A percentile compares a stretch with the other conserved stretches of the same genome.
Evolutionary conservation across 331 rosid species (phyloP).

Genomic region (Cydonia oblonga): DNA sequence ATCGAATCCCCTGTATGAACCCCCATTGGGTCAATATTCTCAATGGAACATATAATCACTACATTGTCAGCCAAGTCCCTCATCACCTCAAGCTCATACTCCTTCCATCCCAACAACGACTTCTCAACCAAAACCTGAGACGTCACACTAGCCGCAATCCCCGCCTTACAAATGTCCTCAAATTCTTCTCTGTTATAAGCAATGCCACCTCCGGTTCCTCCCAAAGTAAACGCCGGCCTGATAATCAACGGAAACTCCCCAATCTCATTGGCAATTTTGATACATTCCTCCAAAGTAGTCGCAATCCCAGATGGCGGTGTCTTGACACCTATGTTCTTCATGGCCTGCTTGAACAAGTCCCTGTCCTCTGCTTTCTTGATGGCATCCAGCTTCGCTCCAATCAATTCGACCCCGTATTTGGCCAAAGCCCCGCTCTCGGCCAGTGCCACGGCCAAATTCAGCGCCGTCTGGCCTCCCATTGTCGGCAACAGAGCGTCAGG

Average conservation of each 20-base stretch:
- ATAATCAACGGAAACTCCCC: slow-evolving; percentile 80
- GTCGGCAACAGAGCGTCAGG: slow-evolving; percentile 87
- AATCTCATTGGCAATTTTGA: slow-evolving; percentile 40
- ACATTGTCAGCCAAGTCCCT: slow-evolving; percentile 94
- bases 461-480: slow-evolving; percentile 96
- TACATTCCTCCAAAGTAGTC: slow-evolving; percentile 48
- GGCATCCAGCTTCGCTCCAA: slow-evolving; percentile 93
- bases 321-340: slow-evolving; percentile 71
- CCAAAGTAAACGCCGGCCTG: slow-evolving; percentile 79
- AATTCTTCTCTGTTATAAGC: slow-evolving; percentile 82
- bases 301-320: slow-evolving; percentile 82
- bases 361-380: slow-evolving; percentile 88
- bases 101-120: slow-evolving; percentile 95
- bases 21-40: slow-evolving; percentile 98
- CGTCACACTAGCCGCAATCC: slow-evolving; percentile 75
- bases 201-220: slow-evolving; percentile 95
- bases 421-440: slow-evolving; percentile 70
- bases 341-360: slow-evolving; percentile 79
- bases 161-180: slow-evolving; percentile 72
- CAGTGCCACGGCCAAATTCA: slow-evolving; percentile 71
- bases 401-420: slow-evolving; percentile 62
- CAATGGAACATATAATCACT: slow-evolving; percentile 90
- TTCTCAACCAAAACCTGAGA: slow-evolving; percentile 83
- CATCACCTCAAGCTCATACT: slow-evolving; percentile 97
- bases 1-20: slow-evolving; percentile 97